Percentiles rank a stretch among this genome's conserved stretches.
phyloP scores from a whole-genome alignment of 768 basidiomycete species.

The Termitomyces sp. region DNA sequence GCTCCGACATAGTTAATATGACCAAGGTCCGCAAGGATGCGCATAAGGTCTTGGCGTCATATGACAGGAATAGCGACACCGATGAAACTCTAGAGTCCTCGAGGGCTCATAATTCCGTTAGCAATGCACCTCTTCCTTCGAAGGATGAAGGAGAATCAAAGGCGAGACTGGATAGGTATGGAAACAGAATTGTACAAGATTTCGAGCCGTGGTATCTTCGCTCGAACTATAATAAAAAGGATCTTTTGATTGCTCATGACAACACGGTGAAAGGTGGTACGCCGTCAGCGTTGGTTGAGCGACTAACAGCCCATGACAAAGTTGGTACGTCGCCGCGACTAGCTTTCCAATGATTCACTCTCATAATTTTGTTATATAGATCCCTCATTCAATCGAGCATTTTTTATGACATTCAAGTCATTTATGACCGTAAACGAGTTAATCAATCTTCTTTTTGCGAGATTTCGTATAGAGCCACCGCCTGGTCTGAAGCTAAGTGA shows the following conservation, averaged over 20 bases:
- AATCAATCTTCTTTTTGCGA: conserved; percentile 71
- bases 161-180: conserved; percentile 18
- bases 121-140: conserved; percentile 1
- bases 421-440: conserved; percentile 83
- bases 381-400: conserved; percentile 77
- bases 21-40: conserved; percentile 29
- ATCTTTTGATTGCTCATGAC: conserved; percentile 83
- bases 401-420: conserved; percentile 94
- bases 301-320: conserved; percentile 86
- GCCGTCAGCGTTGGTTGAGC: conserved; percentile 77
- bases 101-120: neutral
- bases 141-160: conserved; percentile 2
- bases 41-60: neutral
- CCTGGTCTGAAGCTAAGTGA: conserved; percentile 55
- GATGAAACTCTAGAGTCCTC: neutral
- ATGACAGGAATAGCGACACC: conserved; percentile 14
- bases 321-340: conserved; percentile 47
- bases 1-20: conserved; percentile 50
- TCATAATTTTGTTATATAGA: conserved; percentile 22
- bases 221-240: conserved; percentile 69
- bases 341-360: neutral
- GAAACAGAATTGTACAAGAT: conserved; percentile 36
- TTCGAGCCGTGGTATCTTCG: conserved; percentile 79
- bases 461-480: conserved; percentile 78
- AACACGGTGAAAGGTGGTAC: conserved; percentile 85